Evolutionary conservation across 2,329 filamentous ascomycete species (phyloP).

Genomic region (Aureobasidium musti): DNA sequence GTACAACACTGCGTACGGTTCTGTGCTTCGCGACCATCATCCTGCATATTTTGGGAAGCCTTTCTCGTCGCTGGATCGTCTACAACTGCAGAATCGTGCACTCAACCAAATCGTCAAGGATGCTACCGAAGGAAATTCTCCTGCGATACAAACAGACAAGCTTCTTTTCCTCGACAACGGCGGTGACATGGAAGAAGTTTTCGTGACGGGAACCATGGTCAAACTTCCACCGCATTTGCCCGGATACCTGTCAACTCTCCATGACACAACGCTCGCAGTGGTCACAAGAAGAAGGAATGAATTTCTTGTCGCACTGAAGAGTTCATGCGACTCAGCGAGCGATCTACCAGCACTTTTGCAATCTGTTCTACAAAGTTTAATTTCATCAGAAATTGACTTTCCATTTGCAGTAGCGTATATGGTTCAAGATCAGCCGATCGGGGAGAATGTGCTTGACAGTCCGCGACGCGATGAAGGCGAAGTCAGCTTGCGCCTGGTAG

Average conservation of each 20-base stretch:
- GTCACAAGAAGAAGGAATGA: not conserved
- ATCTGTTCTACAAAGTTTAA: not conserved
- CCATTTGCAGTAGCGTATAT: not conserved
- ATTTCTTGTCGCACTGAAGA: not conserved
- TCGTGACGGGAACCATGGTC: not conserved
- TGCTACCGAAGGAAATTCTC: not conserved
- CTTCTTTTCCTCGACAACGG: not conserved
- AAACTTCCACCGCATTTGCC: not conserved
- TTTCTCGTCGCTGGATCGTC: not conserved
- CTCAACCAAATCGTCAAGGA: not conserved
- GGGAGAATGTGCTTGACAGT: not conserved
- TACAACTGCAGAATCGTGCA: not conserved
- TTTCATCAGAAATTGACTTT: not conserved
- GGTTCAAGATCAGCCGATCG: not conserved
- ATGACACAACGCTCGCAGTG: not conserved
- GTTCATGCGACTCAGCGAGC: not conserved
- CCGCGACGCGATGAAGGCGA: not conserved
- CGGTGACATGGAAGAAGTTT: not conserved
- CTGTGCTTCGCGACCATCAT: constrained; percentile 16
- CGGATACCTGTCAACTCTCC: not conserved
- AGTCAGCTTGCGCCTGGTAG: not conserved
- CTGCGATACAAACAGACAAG: not conserved
- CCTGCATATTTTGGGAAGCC: constrained; percentile 19
- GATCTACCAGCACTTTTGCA: not conserved
- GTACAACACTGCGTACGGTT: constrained; percentile 29